phyloP scores from a whole-genome alignment of 108 stramenopile species.

The Stephanodiscus minutulus region DNA sequence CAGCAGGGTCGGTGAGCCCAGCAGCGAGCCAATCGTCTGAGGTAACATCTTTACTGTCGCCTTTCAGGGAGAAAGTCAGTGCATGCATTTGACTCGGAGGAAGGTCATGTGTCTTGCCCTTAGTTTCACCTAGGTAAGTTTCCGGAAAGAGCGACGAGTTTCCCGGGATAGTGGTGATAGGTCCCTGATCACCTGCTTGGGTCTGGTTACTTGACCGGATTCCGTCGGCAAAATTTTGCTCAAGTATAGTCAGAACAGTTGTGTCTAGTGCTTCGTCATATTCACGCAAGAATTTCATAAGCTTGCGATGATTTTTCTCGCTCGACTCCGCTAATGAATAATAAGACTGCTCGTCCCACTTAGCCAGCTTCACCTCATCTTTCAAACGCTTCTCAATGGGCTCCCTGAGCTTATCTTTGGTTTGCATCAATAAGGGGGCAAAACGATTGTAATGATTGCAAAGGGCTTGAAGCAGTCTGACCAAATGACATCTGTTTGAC shows the following conservation, averaged over 20 bases:
- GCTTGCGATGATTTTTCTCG: conserved; percentile 89
- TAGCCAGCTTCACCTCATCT: conserved; percentile 94
- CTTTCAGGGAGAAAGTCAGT: conserved; percentile 4
- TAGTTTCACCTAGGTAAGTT: conserved; percentile 23
- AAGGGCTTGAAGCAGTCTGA: conserved; percentile 64
- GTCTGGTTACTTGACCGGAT: conserved; percentile 49
- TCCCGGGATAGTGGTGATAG: conserved; percentile 35
- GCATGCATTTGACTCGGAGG: conserved; percentile 7
- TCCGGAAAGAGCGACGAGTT: conserved; percentile 38
- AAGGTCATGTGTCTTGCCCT: conserved; percentile 22
- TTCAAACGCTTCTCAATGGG: conserved; percentile 88
- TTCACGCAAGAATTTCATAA: conserved; percentile 80
- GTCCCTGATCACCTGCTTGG: conserved; percentile 31
- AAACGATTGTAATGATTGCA: conserved; percentile 82
- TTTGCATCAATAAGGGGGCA: conserved; percentile 35
- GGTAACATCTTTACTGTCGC: conserved; percentile 12
- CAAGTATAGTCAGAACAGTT: conserved; percentile 64
- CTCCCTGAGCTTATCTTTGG: conserved; percentile 43
- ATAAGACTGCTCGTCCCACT: conserved; percentile 98
- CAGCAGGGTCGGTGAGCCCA: conserved; percentile 23
- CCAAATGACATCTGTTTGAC: conserved; percentile 29
- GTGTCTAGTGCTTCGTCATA: conserved; percentile 81
- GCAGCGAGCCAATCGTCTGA: conserved; percentile 30
- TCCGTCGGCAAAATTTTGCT: conserved; percentile 66
- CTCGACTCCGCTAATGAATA: conserved; percentile 91